Percentiles rank a stretch among this genome's conserved stretches.
Evolutionary conservation across 202 grass and related monocot genomes (phyloP).

Genomic region (Setaria italica): DNA sequence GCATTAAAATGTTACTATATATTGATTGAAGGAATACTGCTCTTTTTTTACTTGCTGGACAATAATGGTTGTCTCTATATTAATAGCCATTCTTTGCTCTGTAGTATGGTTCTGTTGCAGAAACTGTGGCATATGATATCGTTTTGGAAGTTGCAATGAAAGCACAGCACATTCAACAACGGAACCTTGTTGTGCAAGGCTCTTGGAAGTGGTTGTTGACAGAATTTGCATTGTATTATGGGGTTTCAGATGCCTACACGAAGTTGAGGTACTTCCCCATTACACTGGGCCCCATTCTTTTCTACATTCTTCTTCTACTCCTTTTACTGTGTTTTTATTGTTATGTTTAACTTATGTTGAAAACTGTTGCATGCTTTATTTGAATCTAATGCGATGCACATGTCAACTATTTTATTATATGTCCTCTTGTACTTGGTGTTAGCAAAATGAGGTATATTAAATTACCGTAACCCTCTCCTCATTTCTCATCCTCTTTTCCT

Average conservation of each 20-base stretch:
- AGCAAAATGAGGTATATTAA: background rate
- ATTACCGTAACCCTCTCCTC: background rate
- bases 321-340: background rate
- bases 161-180: constrained; percentile 80
- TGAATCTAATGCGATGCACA: background rate
- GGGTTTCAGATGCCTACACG: constrained; percentile 94
- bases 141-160: constrained; percentile 98
- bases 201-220: constrained; percentile 96
- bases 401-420: constrained; percentile 5
- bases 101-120: constrained; percentile 97
- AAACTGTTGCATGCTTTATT: too few species aligned
- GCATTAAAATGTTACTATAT: constrained; percentile 2
- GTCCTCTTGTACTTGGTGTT: background rate
- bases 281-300: constrained; percentile 4
- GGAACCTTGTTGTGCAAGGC: constrained; percentile 83
- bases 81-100: constrained; percentile 55
- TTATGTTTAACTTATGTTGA: constrained; percentile 28
- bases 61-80: constrained; percentile 24
- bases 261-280: constrained; percentile 78
- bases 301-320: background rate
- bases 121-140: constrained; percentile 98
- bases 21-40: constrained; percentile 17
- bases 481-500: background rate
- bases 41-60: constrained; percentile 32
- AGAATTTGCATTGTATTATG: constrained; percentile 96